A percentile compares a stretch with the other conserved stretches of the same genome.
phyloP scores from a whole-genome alignment of 805 yeast genomes.

The Candida silvatica region DNA sequence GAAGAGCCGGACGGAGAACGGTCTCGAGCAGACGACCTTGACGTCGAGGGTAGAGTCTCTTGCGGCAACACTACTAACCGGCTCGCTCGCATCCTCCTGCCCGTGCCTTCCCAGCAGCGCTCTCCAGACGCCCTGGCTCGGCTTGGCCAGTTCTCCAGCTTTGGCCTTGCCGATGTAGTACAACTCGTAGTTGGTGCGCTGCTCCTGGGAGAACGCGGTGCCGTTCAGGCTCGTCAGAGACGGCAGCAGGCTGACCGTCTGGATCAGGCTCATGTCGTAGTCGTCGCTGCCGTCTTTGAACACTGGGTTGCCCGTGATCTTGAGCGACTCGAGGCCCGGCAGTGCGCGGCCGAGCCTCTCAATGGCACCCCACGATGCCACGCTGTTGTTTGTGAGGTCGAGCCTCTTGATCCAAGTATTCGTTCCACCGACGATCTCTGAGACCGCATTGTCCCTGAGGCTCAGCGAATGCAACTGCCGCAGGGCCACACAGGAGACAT shows the following conservation, averaged over 20 bases:
- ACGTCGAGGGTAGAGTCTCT: neutral
- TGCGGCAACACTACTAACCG: too few relatives aligned
- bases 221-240: slow-evolving; percentile 48
- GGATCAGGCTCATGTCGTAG: slow-evolving; percentile 12
- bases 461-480: too few relatives aligned
- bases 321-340: slow-evolving; percentile 36
- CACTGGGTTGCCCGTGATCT: slow-evolving; percentile 48
- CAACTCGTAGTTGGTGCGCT: slow-evolving; percentile 58
- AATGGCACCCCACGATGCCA: slow-evolving; percentile 38
- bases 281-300: slow-evolving; percentile 12
- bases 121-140: slow-evolving; percentile 30
- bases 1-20: slow-evolving; percentile 16
- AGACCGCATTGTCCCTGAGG: too few relatives aligned
- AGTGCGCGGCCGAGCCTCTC: slow-evolving; percentile 32
- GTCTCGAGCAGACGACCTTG: slow-evolving; percentile 2
- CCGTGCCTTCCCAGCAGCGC: slow-evolving; percentile 30
- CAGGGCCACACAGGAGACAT: too few relatives aligned
- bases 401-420: slow-evolving; percentile 21
- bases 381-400: slow-evolving; percentile 44
- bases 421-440: too few relatives aligned
- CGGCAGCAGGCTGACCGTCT: slow-evolving; percentile 18
- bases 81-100: slow-evolving; percentile 6
- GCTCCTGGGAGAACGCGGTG: slow-evolving; percentile 32
- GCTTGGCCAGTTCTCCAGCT: slow-evolving; percentile 17
- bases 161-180: slow-evolving; percentile 49